phyloP scores from a whole-genome alignment of 352 stramenopile genomes.

The Elongisporangium anandrum region DNA sequence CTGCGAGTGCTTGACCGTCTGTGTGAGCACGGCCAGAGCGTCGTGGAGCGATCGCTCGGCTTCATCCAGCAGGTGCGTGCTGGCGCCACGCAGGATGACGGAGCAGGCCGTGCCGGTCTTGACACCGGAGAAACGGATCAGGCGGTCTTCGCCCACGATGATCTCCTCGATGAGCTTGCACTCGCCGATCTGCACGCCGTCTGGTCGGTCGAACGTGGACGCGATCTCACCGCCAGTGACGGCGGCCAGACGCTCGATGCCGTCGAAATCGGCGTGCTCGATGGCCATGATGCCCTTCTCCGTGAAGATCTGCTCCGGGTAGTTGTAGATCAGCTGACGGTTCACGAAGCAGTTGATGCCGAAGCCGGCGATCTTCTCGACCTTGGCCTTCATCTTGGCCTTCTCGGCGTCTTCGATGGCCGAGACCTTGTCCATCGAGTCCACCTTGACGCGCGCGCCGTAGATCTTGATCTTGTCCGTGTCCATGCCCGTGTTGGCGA shows the following conservation, averaged over 20 bases:
- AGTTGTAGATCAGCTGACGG: conserved; percentile 99
- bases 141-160: conserved; percentile 97
- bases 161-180: conserved; percentile 98
- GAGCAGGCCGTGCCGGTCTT: conserved; percentile 95
- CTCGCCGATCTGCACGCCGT: conserved; percentile 95
- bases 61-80: conserved; percentile 97
- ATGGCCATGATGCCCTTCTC: conserved; percentile 98
- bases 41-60: conserved; percentile 99
- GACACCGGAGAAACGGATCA: conserved; percentile 97
- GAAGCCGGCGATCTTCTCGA: conserved; percentile 97
- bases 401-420: conserved; percentile 99
- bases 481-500: conserved; percentile 99
- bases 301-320: conserved; percentile 98
- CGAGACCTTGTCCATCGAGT: conserved; percentile 98
- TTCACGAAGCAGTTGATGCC: conserved; percentile 99
- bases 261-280: conserved; percentile 99
- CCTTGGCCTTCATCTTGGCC: conserved; percentile 98
- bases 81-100: conserved; percentile 94
- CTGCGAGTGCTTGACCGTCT: conserved; percentile 96
- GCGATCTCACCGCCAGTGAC: conserved; percentile 95
- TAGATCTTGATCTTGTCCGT: conserved; percentile 99
- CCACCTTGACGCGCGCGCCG: conserved; percentile 95
- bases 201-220: conserved; percentile 98
- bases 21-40: conserved; percentile 95
- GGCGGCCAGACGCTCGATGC: conserved; percentile 96